Evolutionary conservation across 257 asterid species (phyloP).

Genomic region (Petunia axillaris): DNA sequence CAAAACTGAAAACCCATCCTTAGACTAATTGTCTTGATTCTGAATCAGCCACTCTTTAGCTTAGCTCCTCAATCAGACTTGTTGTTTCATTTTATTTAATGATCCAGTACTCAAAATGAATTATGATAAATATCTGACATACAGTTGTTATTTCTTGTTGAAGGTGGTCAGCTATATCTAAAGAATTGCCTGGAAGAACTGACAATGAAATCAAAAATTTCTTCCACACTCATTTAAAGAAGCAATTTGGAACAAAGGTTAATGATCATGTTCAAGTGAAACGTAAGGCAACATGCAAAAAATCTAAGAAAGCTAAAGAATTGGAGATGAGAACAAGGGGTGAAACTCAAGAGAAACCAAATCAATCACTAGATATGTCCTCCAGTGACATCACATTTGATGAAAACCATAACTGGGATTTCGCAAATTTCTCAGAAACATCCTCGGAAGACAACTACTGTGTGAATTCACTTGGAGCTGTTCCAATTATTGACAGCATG

Average conservation of each 20-base stretch:
- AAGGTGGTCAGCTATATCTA: constrained; percentile 29
- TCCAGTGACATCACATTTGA: background rate
- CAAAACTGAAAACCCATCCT: too few species aligned
- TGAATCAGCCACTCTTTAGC: too few species aligned
- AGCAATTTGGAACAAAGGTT: background rate
- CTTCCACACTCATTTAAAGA: constrained; percentile 26
- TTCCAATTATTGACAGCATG: background rate
- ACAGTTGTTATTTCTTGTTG: background rate
- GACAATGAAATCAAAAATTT: constrained; percentile 31
- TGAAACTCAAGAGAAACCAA: too few species aligned
- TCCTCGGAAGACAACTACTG: background rate
- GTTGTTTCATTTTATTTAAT: too few species aligned
- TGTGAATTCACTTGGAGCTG: background rate
- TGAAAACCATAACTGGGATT: background rate
- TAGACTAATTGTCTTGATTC: too few species aligned
- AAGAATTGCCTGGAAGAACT: background rate
- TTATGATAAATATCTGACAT: background rate
- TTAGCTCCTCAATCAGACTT: too few species aligned
- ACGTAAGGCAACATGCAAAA: background rate
- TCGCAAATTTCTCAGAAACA: background rate
- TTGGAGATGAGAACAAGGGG: background rate
- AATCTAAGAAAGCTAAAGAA: background rate
- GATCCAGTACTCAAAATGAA: background rate
- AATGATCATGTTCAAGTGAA: background rate
- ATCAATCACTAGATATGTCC: background rate